Percentiles rank a stretch among this genome's conserved stretches.
phyloP scores from a whole-genome alignment of 768 basidiomycete genomes.

The Saitozyma sp. region DNA sequence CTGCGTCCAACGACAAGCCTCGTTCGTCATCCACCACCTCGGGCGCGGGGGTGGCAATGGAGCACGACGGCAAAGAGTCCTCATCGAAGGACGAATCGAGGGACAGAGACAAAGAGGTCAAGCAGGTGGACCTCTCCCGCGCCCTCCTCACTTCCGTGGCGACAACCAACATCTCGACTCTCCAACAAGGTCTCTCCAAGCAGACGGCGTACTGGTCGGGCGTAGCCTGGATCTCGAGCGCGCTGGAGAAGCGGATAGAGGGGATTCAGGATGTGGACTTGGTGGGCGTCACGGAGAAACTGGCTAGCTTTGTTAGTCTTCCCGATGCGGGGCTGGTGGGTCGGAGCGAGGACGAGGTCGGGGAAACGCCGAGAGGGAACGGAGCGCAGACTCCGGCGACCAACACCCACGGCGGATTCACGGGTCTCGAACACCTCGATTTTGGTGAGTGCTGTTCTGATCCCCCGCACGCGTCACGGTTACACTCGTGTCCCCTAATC shows the following conservation, averaged over 20 bases:
- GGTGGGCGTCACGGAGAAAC: slow-evolving; percentile 20
- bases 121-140: slow-evolving; percentile 15
- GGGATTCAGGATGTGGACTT: slow-evolving; percentile 32
- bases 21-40: neutral
- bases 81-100: too few species aligned
- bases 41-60: neutral
- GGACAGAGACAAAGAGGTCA: neutral
- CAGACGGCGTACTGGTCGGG: slow-evolving; percentile 27
- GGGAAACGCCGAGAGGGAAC: neutral
- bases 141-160: slow-evolving; percentile 20
- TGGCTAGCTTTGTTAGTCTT: slow-evolving; percentile 16
- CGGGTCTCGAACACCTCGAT: too few species aligned
- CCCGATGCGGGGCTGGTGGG: slow-evolving; percentile 34
- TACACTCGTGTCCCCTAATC: too few species aligned
- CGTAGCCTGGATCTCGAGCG: slow-evolving; percentile 23
- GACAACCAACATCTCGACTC: slow-evolving; percentile 22
- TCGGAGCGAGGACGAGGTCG: neutral
- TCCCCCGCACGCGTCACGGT: too few species aligned
- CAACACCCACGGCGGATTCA: too few species aligned
- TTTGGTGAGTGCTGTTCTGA: too few species aligned
- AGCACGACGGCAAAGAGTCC: neutral
- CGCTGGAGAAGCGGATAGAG: slow-evolving; percentile 23
- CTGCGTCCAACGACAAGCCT: neutral
- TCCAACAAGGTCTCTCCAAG: slow-evolving; percentile 29
- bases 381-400: too few species aligned